Percentiles rank a stretch among this genome's conserved stretches.
Conservation (phyloP, 176 grass and related monocot species). For the Oryza coarctata region DNA sequence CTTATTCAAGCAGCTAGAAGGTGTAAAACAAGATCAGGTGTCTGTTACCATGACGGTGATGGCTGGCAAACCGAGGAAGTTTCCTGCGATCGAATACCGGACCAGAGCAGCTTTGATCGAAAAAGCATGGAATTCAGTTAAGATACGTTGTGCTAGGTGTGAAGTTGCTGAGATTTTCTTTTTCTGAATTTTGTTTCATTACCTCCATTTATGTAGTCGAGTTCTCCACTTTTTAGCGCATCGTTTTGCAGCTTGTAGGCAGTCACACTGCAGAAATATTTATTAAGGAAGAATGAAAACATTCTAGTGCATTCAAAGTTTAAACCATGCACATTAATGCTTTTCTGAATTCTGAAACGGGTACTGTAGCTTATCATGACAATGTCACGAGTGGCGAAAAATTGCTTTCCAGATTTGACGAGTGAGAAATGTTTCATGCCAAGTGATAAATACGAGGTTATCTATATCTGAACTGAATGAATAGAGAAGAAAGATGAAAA, state of each 20-base stretch:
- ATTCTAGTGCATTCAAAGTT: neutral
- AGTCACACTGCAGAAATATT: slow-evolving; percentile 61
- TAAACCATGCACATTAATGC: neutral
- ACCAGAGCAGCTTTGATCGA: slow-evolving; percentile 65
- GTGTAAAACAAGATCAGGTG: neutral
- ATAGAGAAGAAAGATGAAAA: neutral
- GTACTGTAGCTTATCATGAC: neutral
- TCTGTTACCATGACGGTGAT: slow-evolving; percentile 73
- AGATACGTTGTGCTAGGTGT: neutral
- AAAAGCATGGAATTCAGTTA: neutral
- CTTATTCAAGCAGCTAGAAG: no score
- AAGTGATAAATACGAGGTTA: neutral
- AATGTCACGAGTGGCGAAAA: neutral
- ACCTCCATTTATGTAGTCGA: slow-evolving; percentile 99
- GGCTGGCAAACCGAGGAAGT: slow-evolving; percentile 94
- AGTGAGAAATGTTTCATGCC: neutral
- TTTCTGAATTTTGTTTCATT: slow-evolving; percentile 5
- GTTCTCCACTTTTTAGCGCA: slow-evolving; percentile 65
- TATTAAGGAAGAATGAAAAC: neutral
- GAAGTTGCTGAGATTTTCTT: neutral
- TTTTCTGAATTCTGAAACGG: neutral
- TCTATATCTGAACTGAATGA: neutral
- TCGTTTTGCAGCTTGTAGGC: slow-evolving; percentile 82
- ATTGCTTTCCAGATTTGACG: neutral
- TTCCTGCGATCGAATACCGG: slow-evolving; percentile 92